Conservation (phyloP, 768 basidiomycete species). For the Lentinus tigrinus region DNA sequence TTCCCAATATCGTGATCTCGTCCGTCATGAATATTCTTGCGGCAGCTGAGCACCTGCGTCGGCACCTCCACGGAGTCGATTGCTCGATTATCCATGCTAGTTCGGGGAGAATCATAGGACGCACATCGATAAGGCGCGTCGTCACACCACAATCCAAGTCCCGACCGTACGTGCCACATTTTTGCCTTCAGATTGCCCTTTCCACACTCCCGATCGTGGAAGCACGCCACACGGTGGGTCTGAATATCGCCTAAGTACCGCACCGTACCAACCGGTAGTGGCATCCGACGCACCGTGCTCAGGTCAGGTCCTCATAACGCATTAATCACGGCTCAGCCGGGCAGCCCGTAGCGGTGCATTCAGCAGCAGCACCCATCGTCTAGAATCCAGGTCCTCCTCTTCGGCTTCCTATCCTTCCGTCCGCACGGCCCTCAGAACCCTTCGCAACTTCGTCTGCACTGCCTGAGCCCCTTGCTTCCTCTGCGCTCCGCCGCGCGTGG, state of each 20-base stretch:
- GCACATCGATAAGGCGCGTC: conserved; percentile 17
- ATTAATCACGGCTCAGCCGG: neutral
- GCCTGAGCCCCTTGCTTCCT: neutral
- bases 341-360: neutral
- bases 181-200: neutral
- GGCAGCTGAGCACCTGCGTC: neutral
- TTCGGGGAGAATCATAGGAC: neutral
- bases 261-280: neutral
- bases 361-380: neutral
- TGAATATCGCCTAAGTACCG: neutral
- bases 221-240: neutral
- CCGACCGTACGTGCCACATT: neutral
- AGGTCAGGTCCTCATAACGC: neutral
- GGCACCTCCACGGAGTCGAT: neutral
- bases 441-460: neutral
- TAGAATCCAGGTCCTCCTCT: neutral
- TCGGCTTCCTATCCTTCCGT: no score
- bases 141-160: neutral
- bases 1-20: neutral
- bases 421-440: neutral
- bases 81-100: neutral
- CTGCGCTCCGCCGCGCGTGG: conserved; percentile 1
- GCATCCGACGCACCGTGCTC: neutral
- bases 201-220: neutral
- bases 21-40: neutral